Conservation (phyloP, 352 stramenopile genomes). For the Hyaloperonospora brassicae region DNA sequence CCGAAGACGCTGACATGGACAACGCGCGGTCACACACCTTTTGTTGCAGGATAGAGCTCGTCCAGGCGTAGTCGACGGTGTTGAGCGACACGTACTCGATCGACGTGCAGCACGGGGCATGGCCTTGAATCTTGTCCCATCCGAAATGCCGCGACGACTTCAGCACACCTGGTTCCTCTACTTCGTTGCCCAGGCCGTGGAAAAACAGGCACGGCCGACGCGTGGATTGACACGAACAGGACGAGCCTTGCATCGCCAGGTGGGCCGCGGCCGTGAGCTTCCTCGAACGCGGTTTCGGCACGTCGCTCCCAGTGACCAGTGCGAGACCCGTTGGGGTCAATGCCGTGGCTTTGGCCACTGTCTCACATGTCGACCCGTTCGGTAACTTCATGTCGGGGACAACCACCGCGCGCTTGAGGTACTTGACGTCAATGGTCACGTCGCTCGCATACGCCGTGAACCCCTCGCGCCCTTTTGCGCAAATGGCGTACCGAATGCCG, state of each 20-base stretch:
- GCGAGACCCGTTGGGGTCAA: conserved; percentile 7
- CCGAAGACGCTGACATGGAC: conserved; percentile 11
- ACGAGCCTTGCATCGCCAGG: background rate
- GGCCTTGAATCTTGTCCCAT: conserved; percentile 5
- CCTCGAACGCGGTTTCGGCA: background rate
- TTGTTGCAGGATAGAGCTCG: conserved; percentile 5
- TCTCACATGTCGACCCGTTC: conserved; percentile 5
- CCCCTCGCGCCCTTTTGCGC: conserved; percentile 3
- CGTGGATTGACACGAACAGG: conserved; percentile 1
- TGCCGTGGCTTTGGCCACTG: background rate
- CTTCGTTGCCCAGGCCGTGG: conserved; percentile 10
- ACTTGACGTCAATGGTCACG: conserved; percentile 26
- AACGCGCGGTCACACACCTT: conserved; percentile 16
- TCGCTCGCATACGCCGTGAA: conserved; percentile 30
- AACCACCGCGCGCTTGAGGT: conserved; percentile 7
- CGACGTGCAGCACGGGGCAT: conserved; percentile 13
- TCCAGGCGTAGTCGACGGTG: conserved; percentile 11
- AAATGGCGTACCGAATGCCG: conserved; percentile 9
- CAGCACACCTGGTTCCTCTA: conserved; percentile 8
- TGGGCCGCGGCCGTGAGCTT: background rate
- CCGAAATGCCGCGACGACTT: conserved; percentile 11
- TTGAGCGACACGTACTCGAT: conserved; percentile 18
- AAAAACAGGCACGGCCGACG: conserved; percentile 21
- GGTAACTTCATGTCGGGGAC: background rate
- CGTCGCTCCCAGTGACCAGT: background rate